phyloP scores from a whole-genome alignment of 2,329 filamentous ascomycete species.

The Colletotrichum musicola region DNA sequence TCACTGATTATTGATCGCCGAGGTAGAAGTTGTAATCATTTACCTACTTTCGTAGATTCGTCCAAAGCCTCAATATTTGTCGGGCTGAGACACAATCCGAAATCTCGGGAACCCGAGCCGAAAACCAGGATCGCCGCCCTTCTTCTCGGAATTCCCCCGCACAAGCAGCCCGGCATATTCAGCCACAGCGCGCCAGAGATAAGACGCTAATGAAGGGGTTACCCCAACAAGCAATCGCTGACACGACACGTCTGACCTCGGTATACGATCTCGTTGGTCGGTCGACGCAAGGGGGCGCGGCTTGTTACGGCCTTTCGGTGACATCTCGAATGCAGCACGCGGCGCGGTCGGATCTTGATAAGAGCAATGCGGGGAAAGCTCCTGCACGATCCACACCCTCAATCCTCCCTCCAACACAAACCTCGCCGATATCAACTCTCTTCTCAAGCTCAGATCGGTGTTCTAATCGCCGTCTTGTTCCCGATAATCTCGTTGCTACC shows the following conservation, averaged over 20 bases:
- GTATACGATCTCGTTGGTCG: slow-evolving; percentile 1
- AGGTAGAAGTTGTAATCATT: too few species aligned
- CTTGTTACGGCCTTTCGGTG: slow-evolving; percentile 23
- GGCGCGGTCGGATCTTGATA: slow-evolving; percentile 23
- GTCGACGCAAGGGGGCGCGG: slow-evolving; percentile 14
- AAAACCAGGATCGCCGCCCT: slow-evolving; percentile 9
- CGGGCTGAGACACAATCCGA: too few species aligned
- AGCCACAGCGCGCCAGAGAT: neutral
- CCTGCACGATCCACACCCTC: neutral
- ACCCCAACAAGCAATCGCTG: slow-evolving; percentile 28
- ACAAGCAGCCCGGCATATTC: neutral
- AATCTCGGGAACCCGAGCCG: neutral
- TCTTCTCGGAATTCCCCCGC: slow-evolving; percentile 16
- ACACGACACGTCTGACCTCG: slow-evolving; percentile 22
- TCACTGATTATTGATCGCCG: too few species aligned
- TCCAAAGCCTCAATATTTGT: too few species aligned
- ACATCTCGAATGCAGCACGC: slow-evolving; percentile 5
- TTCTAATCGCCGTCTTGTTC: too few species aligned
- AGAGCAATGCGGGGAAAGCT: slow-evolving; percentile 31
- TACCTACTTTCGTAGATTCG: too few species aligned
- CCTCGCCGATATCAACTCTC: too few species aligned
- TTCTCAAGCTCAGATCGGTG: too few species aligned
- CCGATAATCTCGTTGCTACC: too few species aligned
- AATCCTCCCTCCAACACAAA: neutral
- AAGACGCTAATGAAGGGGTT: slow-evolving; percentile 26